Base-by-base conservation (phyloP, 1,284 basidiomycete species). In the Heimioporus retisporus region DNA sequence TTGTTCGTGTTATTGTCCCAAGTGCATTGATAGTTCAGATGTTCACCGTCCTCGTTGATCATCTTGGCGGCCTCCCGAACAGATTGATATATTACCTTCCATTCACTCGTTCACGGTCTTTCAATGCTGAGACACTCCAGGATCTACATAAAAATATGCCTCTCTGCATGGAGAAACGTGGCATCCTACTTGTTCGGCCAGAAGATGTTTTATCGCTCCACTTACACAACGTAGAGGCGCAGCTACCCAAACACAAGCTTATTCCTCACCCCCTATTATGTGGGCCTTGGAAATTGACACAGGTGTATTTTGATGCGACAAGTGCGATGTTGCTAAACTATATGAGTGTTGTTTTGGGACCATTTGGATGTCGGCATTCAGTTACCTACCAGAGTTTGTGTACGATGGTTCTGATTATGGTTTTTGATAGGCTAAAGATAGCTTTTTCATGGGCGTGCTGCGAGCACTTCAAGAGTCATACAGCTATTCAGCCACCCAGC, bases 191-290 rank as follows among this genome's bases (percentile, higher is more conserved):
- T 4, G 75, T 76, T 13, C 85, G 86, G 62, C 86, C 85, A 1
- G 85, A 87, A 62, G 84, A 87, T 59, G 79, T 86, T 6, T 78
- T 86, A 5, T 86, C 85, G 0, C 83, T 65, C 59, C 63, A 62
- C 53, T 23, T 69, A 11, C 23, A 62, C 51, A 59, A 40, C n/a
- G 53, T 62, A 44, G 65, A 69, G 54, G 50, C 31, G 14, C 64
- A 65, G 25, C n/a, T 65, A 4, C 5, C 75, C 77, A 19, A 19
- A 50, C 46, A n/a, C 48, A 50, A 50, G n/a, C 48, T n/a, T 44
- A 18, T 18, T 6, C 14, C 43, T 44, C 43, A 44, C 3, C 43
- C 43, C 3, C 43, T 13, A 44, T 44, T 13, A 31, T 31, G 43
- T 3, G 15, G 43, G n/a, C n/a, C n/a, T 21, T 19, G 19, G 44